Evolutionary conservation across 352 stramenopile species (phyloP).

Genomic region (Phytophthora vignae): DNA sequence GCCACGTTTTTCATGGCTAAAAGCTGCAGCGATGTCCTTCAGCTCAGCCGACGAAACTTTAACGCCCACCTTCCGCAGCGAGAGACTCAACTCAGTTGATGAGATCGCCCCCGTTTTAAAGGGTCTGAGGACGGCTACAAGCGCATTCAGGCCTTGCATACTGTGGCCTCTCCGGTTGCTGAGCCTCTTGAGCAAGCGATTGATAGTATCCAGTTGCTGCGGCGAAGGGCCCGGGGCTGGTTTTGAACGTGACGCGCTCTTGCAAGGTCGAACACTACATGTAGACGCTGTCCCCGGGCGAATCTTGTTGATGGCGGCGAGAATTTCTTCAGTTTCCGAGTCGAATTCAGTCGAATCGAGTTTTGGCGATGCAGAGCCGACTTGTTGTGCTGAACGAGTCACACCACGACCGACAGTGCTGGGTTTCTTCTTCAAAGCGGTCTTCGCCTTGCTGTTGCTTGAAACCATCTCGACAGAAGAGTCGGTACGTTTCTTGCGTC

Average conservation of each 20-base stretch:
- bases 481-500: not conserved
- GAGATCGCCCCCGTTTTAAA: conserved; percentile 53
- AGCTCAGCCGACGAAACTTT: conserved; percentile 52
- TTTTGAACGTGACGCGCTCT: conserved; percentile 1
- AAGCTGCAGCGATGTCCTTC: conserved; percentile 45
- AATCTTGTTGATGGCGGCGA: conserved; percentile 12
- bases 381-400: not conserved
- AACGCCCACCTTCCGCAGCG: conserved; percentile 60
- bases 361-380: not conserved
- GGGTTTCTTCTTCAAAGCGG: not conserved
- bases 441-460: not conserved
- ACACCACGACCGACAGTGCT: not conserved
- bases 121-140: conserved; percentile 42
- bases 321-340: conserved; percentile 15
- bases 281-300: not conserved
- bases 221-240: not conserved
- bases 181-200: conserved; percentile 46
- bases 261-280: conserved; percentile 6
- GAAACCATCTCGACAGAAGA: not conserved
- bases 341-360: conserved; percentile 14
- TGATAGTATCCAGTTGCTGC: conserved; percentile 14
- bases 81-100: conserved; percentile 68
- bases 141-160: conserved; percentile 54
- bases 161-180: conserved; percentile 41
- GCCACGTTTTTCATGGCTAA: conserved; percentile 59